phyloP scores from a whole-genome alignment of 1,284 basidiomycete species.

The Filobasidium uniguttulatum region DNA sequence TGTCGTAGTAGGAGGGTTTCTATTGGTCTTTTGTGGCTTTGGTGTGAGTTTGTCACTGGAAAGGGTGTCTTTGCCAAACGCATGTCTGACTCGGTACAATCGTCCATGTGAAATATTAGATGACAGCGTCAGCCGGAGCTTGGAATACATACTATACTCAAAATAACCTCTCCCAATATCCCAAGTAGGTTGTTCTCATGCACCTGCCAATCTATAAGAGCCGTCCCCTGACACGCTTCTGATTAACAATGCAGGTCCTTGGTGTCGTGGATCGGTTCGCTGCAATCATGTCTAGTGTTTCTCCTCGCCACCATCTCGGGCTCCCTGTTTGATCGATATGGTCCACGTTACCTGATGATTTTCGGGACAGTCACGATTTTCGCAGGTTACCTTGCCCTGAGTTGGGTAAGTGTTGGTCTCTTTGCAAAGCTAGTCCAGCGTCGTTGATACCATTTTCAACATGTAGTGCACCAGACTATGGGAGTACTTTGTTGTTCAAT shows the following conservation, averaged over 20 bases:
- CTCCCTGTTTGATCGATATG: conserved; percentile 26
- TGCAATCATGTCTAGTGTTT: conserved; percentile 26
- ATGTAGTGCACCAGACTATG: conserved; percentile 23
- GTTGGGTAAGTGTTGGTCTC: conserved; percentile 5
- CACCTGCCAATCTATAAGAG: background rate
- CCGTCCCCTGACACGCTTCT: conserved; percentile 1
- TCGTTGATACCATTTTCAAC: background rate
- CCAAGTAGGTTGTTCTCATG: conserved; percentile 18
- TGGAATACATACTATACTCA: conserved; percentile 28
- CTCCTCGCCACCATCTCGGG: conserved; percentile 23
- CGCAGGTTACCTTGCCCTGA: conserved; percentile 21
- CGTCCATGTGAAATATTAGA: conserved; percentile 2
- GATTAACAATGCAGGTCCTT: no score
- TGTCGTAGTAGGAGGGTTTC: conserved; percentile 22
- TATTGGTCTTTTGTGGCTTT: conserved; percentile 26
- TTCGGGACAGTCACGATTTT: conserved; percentile 19
- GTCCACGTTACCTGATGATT: conserved; percentile 22
- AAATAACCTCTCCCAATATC: conserved; percentile 19
- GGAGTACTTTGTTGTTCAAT: conserved; percentile 26
- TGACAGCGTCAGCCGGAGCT: conserved; percentile 24
- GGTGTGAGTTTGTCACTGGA: conserved; percentile 15
- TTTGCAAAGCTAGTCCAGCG: background rate
- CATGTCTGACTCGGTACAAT: background rate
- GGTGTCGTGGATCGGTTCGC: conserved; percentile 26
- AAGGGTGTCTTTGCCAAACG: background rate